phyloP scores from a whole-genome alignment of 495 filamentous ascomycete species.

The Amniculicola lignicola region DNA sequence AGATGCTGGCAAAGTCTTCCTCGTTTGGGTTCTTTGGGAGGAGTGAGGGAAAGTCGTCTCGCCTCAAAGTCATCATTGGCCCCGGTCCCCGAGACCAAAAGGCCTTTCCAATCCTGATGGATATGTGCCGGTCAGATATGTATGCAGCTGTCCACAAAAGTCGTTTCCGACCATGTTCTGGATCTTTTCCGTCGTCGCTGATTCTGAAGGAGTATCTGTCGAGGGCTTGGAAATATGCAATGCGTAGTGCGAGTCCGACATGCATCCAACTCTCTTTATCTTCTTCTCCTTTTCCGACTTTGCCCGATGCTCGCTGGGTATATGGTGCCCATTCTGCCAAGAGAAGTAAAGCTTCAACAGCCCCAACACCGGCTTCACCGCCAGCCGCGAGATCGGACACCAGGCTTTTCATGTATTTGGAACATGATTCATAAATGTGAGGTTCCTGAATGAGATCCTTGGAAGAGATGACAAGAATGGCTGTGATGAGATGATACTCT shows the following conservation, averaged over 20 bases:
- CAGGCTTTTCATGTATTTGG: constrained; percentile 61
- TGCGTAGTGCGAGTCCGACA: constrained; percentile 59
- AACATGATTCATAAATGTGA: constrained; percentile 57
- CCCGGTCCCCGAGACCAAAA: constrained; percentile 66
- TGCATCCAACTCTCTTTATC: constrained; percentile 69
- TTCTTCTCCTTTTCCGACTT: constrained; percentile 62
- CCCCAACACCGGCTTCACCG: constrained; percentile 58
- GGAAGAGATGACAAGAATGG: constrained; percentile 60
- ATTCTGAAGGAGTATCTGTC: constrained; percentile 57
- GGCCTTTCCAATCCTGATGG: constrained; percentile 60
- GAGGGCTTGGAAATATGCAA: constrained; percentile 62
- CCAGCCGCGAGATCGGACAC: constrained; percentile 60
- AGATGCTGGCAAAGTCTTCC: constrained; percentile 61
- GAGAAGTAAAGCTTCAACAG: constrained; percentile 61
- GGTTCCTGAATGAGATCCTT: constrained; percentile 58
- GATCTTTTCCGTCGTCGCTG: constrained; percentile 49
- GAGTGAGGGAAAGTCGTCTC: constrained; percentile 60
- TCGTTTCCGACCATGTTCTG: constrained; percentile 50
- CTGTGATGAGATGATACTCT: constrained; percentile 60
- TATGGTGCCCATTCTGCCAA: constrained; percentile 66
- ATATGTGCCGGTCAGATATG: constrained; percentile 62
- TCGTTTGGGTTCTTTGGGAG: constrained; percentile 51
- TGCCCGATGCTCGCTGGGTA: constrained; percentile 45
- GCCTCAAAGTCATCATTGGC: constrained; percentile 58
- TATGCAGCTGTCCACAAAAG: constrained; percentile 64